Evolutionary conservation across 805 yeast genomes (phyloP).

Genomic region (Lipomyces japonicus): DNA sequence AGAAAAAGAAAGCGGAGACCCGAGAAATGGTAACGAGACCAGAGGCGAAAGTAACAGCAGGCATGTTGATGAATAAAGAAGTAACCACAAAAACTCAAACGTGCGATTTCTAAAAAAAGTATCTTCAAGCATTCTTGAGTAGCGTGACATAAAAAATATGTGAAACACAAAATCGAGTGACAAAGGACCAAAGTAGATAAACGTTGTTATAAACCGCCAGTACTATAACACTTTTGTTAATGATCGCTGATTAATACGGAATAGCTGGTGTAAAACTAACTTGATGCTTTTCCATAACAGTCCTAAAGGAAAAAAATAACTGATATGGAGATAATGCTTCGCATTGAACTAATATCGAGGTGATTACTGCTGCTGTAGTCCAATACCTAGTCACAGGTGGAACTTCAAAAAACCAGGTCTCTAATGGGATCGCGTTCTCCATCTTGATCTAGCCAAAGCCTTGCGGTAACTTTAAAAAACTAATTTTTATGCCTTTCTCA

Average conservation of each 20-base stretch:
- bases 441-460: too few relatives aligned
- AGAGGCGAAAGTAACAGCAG: slow-evolving; percentile 38
- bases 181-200: slow-evolving; percentile 45
- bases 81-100: slow-evolving; percentile 42
- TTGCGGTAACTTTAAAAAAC: too few relatives aligned
- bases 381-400: slow-evolving; percentile 48
- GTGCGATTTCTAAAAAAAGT: slow-evolving; percentile 35
- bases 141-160: slow-evolving; percentile 40
- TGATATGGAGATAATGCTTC: slow-evolving; percentile 38
- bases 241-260: background rate
- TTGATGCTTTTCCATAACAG: slow-evolving; percentile 38
- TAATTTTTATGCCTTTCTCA: too few relatives aligned
- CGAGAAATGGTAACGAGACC: slow-evolving; percentile 38
- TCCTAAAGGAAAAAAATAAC: slow-evolving; percentile 38
- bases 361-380: slow-evolving; percentile 36
- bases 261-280: slow-evolving; percentile 9
- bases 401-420: slow-evolving; percentile 41
- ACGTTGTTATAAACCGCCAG: slow-evolving; percentile 44
- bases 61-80: slow-evolving; percentile 35
- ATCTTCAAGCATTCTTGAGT: slow-evolving; percentile 43
- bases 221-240: slow-evolving; percentile 29
- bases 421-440: slow-evolving; percentile 38
- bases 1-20: slow-evolving; percentile 40
- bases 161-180: slow-evolving; percentile 39
- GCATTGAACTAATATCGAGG: slow-evolving; percentile 39